phyloP scores from a whole-genome alignment of 1,284 basidiomycete species.

The Puccinia coronata region DNA sequence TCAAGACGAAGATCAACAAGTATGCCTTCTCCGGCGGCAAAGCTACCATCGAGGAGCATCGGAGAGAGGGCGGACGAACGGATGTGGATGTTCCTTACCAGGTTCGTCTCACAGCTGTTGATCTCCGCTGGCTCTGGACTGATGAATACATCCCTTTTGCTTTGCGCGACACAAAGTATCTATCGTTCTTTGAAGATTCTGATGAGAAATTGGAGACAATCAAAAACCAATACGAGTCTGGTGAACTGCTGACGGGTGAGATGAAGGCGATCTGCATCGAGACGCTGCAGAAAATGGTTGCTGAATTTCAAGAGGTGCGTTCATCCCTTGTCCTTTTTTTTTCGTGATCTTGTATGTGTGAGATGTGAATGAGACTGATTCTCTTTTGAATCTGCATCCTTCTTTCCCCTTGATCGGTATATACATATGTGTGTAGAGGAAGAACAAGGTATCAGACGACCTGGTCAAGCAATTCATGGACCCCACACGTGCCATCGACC shows the following conservation, averaged over 20 bases:
- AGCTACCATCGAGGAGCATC: constrained; percentile 92
- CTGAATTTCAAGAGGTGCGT: constrained; percentile 78
- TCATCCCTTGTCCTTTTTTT: constrained; percentile 11
- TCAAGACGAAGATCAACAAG: constrained; percentile 97
- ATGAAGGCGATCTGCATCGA: constrained; percentile 88
- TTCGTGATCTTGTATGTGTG: background rate
- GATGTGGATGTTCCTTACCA: constrained; percentile 97
- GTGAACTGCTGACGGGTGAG: constrained; percentile 83
- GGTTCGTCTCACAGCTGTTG: constrained; percentile 10
- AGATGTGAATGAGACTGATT: background rate
- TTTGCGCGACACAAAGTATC: background rate
- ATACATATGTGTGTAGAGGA: constrained; percentile 66
- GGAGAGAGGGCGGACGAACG: constrained; percentile 81
- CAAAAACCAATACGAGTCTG: constrained; percentile 83
- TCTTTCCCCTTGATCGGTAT: background rate
- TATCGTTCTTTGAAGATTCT: constrained; percentile 43
- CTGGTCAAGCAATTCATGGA: constrained; percentile 81
- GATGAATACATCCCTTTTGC: background rate
- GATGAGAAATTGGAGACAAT: constrained; percentile 25
- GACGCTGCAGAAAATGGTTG: constrained; percentile 78
- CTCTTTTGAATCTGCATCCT: constrained; percentile 9
- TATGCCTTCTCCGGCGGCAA: constrained; percentile 61
- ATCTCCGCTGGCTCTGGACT: background rate
- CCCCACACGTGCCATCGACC: constrained; percentile 73
- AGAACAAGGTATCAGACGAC: constrained; percentile 78